phyloP scores from a whole-genome alignment of 345 rosid genomes.

The Salix udensis region DNA sequence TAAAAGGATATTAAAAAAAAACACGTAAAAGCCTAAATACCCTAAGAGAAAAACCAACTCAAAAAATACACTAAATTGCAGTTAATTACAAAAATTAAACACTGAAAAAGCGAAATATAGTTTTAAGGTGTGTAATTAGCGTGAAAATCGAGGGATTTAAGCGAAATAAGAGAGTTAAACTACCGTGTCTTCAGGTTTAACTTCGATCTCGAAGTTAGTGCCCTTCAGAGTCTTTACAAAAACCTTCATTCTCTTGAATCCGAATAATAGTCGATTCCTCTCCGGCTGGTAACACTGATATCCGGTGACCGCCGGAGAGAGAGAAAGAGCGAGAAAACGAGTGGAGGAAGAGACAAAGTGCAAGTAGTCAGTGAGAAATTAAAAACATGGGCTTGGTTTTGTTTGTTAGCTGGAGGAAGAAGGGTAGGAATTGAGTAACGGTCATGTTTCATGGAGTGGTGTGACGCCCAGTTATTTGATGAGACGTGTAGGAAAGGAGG shows the following conservation, averaged over 20 bases:
- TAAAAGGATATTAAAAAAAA: background rate
- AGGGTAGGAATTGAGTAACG: background rate
- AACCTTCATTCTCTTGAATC: slow-evolving; percentile 37
- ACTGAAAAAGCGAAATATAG: background rate
- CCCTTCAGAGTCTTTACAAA: slow-evolving; percentile 48
- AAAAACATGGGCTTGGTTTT: background rate
- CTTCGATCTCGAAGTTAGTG: slow-evolving; percentile 48
- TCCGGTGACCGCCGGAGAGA: slow-evolving; percentile 6
- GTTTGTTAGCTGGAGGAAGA: background rate
- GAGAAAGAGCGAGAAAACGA: background rate
- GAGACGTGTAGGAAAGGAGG: background rate
- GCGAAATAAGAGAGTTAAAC: background rate
- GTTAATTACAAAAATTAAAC: background rate
- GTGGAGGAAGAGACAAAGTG: background rate
- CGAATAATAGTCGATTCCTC: background rate
- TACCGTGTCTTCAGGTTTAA: slow-evolving; percentile 50
- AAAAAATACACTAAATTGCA: background rate
- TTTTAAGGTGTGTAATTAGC: background rate
- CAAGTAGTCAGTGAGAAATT: background rate
- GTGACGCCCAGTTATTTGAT: background rate
- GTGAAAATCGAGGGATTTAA: background rate
- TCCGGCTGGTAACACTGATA: background rate
- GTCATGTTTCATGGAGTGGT: background rate
- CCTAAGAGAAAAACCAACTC: background rate
- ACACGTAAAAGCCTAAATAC: background rate